Evolutionary conservation across 345 rosid genomes (phyloP), one percentile per base, ranked within the genome.

Genomic region (Angophora floribunda): DNA sequence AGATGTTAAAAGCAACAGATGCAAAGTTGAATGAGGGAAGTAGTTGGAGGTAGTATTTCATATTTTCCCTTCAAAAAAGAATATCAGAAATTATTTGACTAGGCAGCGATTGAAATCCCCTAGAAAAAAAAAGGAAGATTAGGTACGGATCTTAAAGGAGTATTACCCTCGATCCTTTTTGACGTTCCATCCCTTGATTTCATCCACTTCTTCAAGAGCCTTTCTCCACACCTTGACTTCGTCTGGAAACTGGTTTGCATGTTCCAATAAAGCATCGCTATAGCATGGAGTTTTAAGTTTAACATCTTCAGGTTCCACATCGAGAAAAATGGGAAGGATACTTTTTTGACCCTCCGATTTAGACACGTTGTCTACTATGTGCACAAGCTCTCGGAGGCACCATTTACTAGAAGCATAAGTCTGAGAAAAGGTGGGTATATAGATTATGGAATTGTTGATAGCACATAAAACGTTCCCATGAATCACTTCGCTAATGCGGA

Each of bases 211-310:
- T 59, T 14, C 15, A 59, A 59, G 67, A 26, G 67, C 67, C 3
- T 12, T 26, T 59, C 1, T 59, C 67, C 67, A 59, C 1, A 1
- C 30, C n/a, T 59, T 0, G 7, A 59, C 30, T 59, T 59, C 30
- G 0, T 26, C 1, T 1, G 30, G 30, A 11, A 10, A 63, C 2
- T 63, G 6, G 0, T 13, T 3, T 9, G 0, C 17, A 4, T n/a
- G 36, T 13, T 63, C 8, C 17, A 1, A 2, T 0, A 63, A 63
- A 6, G 36, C 36, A 6, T 3, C 7, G 0, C 0, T 2, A 2
- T 59, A 59, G 11, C 2, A 36, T 63, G 36, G 9, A 28, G 17
- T 28, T 17, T 28, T n/a, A 13, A 63, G 4, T 1, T 63, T 63
- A 0, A n/a, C 0, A n/a, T 63, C 75, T 2, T n/a, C 36, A 6